Evolutionary conservation across 139 green algal genomes (phyloP), one percentile per base, ranked within the genome.

Genomic region (Coccomyxa sp.): DNA sequence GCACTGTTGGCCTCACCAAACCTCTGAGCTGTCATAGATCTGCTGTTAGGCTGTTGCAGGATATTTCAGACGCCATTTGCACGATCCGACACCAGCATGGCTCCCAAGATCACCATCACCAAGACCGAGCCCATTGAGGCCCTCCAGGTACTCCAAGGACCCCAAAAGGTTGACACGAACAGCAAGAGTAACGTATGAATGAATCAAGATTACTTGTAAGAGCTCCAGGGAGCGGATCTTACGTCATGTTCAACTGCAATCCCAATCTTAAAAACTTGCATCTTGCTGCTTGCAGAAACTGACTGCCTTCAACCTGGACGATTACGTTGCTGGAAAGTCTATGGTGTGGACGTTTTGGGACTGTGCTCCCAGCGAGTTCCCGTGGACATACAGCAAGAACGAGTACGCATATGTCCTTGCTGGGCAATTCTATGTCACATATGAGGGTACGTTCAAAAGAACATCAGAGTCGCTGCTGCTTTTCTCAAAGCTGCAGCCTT

Each of bases 301-400:
- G 21, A 78, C 71, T 23, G n/a, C 71, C 17, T 78, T 78, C 71
- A 78, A 78, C 27, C 30, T 78, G 71, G 71, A 78, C 27, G 71
- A 78, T 16, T 78, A 18, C 9, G 71, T 78, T 16, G 71, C 71
- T 27, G 71, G 71, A 28, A 78, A 78, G 71, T 57, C n/a, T 10
- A 32, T 12, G n/a, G 30, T 21, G 1, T 78, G 71, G 71, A 78
- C 71, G 1, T 38, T 57, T 16, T 78, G 71, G 71, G 27, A 78
- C 71, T 78, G 71, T 27, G 71, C n/a, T 27, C 71, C 71, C 71
- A 78, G 71, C 71, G 28, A 32, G n/a, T 78, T 78, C 71, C 71
- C 71, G 3, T 78, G 71, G 71, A 21, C 27, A 28, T 78, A 78
- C 28, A 27, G 14, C 27, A 32, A 78, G 71, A 10, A 57, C n/a